Evolutionary conservation across 202 grass and related monocot species (phyloP), one percentile per base, ranked within the genome.

Genomic region (Carex arenaria): DNA sequence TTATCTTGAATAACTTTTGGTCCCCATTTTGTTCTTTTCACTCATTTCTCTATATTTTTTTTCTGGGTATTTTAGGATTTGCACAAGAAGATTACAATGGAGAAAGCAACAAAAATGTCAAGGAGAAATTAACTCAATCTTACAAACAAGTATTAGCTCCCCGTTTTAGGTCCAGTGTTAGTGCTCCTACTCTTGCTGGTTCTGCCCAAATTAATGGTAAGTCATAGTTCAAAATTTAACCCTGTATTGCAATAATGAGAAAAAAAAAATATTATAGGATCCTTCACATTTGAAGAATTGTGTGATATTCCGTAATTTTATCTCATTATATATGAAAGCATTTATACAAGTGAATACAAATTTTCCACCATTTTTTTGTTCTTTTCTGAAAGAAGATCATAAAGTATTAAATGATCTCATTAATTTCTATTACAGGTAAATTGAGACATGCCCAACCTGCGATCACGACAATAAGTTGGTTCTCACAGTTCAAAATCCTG

Each of bases 401-500:
- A 55, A 56, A 51, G 14, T 55, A 38, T 76, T 55, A 56, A 10
- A 2, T 76, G 15, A 34, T 54, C 26, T 78, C 4, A 26, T 26
- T 26, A 7, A 7, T 65, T 66, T 81, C 28, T 28, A 42, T 15
- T 81, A 17, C 23, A 82, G 80, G 23, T 82, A 55, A 14, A 55
- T 67, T 82, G 14, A 67, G 68, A 53, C 45, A 56, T 34, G 31
- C 36, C 64, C 84, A 71, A 97, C 82, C 67, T 67, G 83, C 87
- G 56, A 61, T 64, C 60, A 83, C 59, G 77, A 87, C 86, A 10
- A 85, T 92, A 57, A 85, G 82, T 89, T 99, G 96, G 96, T 64
- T 72, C 67, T 82, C 85, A 78, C 93, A 99, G 85, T 99, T 99
- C 90, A 54, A 67, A 61, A 83, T 99, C 79, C 89, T 99, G 14